These are phyloP conservation scores for Candida palmyrensis DNA, from an alignment of 805 yeast species.

Conservation along the genomic window DNA sequence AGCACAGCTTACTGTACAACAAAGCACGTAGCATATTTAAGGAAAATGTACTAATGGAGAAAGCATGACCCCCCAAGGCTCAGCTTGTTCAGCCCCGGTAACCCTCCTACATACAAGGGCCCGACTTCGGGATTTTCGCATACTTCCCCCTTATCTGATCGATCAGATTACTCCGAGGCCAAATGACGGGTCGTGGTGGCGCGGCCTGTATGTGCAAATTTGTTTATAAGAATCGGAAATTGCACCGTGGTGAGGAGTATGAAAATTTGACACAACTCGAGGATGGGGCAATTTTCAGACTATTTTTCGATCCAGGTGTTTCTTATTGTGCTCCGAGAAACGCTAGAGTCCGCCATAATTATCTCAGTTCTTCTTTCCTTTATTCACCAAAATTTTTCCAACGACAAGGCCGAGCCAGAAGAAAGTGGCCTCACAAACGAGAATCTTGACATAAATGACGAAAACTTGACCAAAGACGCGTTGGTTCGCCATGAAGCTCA, in stretches of 20 bases:
- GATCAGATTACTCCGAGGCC: slow-evolving; percentile 7
- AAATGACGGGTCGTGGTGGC: slow-evolving; percentile 1
- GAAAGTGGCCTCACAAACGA: not conserved
- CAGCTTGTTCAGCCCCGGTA: no score
- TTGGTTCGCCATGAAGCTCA: not conserved
- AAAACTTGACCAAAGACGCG: not conserved
- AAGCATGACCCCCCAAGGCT: no score
- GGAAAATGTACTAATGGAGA: no score
- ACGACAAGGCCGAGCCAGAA: no score
- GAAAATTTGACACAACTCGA: not conserved
- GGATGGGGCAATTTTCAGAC: slow-evolving; percentile 17
- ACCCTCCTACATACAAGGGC: no score
- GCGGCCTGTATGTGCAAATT: slow-evolving; percentile 1
- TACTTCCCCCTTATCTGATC: slow-evolving; percentile 4
- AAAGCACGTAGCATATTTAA: no score
- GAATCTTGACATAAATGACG: not conserved
- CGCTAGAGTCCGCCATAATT: slow-evolving; percentile 69
- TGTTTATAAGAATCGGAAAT: not conserved
- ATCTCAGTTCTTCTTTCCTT: slow-evolving; percentile 68
- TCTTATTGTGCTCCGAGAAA: slow-evolving; percentile 68
- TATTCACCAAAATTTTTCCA: slow-evolving; percentile 50
- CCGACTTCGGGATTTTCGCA: not conserved
- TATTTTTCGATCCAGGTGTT: slow-evolving; percentile 69
- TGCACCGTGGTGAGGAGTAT: not conserved
- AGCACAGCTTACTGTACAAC: no score